Conservation (phyloP, 768 basidiomycete genomes). For the Hebeloma cylindrosporum region DNA sequence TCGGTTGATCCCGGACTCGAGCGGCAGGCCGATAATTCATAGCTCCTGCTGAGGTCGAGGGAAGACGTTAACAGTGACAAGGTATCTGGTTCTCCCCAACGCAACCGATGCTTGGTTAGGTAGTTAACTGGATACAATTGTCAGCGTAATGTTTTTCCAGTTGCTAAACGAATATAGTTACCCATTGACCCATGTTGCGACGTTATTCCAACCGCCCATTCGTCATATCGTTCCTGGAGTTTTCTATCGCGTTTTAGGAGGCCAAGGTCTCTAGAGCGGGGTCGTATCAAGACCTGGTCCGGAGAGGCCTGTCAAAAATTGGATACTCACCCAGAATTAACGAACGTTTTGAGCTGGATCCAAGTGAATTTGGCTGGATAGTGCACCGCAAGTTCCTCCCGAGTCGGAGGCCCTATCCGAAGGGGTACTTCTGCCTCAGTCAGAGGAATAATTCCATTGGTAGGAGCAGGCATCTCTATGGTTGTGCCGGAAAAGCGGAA, state of each 20-base stretch:
- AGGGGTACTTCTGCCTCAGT: constrained; percentile 36
- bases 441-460: constrained; percentile 1
- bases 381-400: constrained; percentile 60
- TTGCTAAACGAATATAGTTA: constrained; percentile 33
- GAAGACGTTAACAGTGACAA: constrained; percentile 59
- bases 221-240: constrained; percentile 67
- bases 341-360: constrained; percentile 70
- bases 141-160: neutral
- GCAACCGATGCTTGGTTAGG: constrained; percentile 64
- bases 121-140: constrained; percentile 57
- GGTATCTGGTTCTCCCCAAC: constrained; percentile 73
- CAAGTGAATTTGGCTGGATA: constrained; percentile 81
- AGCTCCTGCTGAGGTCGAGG: constrained; percentile 34
- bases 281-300: neutral
- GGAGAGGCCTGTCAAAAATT: neutral
- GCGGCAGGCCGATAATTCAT: constrained; percentile 11
- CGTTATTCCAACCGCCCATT: constrained; percentile 56
- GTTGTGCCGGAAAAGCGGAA: neutral
- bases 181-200: constrained; percentile 65
- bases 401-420: constrained; percentile 64
- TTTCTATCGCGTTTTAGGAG: constrained; percentile 71
- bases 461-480: neutral
- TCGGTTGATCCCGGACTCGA: constrained; percentile 32
- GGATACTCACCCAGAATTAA: constrained; percentile 71
- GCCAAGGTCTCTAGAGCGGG: constrained; percentile 65